These are phyloP conservation scores for Tetraselmis striata DNA, from an alignment of 139 green algal genomes.

Conservation along the genomic window DNA sequence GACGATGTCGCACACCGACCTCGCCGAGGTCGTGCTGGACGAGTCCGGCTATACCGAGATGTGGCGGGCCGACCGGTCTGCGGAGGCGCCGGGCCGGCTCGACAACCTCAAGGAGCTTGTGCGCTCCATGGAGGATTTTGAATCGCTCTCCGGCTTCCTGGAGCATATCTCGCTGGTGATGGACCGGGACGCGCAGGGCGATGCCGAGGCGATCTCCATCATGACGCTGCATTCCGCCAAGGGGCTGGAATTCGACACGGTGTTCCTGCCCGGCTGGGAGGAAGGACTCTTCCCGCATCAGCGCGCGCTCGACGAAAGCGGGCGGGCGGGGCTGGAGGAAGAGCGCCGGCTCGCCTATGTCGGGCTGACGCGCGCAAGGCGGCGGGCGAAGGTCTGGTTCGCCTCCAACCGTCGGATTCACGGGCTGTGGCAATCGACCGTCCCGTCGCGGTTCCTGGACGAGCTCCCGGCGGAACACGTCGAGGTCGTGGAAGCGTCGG, in stretches of 20 bases:
- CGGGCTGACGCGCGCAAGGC: constrained; percentile 33
- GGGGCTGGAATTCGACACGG: constrained; percentile 50
- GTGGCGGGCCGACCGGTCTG: too few relatives aligned
- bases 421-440: too few relatives aligned
- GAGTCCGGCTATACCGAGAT: too few relatives aligned
- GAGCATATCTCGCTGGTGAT: constrained; percentile 34
- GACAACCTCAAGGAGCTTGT: neutral
- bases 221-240: constrained; percentile 58
- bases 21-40: too few relatives aligned
- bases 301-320: neutral
- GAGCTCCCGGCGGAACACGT: too few relatives aligned
- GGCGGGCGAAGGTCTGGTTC: too few relatives aligned
- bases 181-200: constrained; percentile 13
- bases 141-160: constrained; percentile 30
- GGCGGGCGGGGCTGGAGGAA: constrained; percentile 20
- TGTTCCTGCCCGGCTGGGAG: constrained; percentile 21
- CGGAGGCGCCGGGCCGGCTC: too few relatives aligned
- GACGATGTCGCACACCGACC: too few relatives aligned
- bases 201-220: constrained; percentile 30
- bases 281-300: neutral
- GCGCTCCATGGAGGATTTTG: neutral
- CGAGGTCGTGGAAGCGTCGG: too few relatives aligned
- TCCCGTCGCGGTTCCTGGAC: too few relatives aligned
- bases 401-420: too few relatives aligned
- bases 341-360: constrained; percentile 35